phyloP scores from a whole-genome alignment of 1,284 basidiomycete genomes.

The Apiotrichum porosum region DNA sequence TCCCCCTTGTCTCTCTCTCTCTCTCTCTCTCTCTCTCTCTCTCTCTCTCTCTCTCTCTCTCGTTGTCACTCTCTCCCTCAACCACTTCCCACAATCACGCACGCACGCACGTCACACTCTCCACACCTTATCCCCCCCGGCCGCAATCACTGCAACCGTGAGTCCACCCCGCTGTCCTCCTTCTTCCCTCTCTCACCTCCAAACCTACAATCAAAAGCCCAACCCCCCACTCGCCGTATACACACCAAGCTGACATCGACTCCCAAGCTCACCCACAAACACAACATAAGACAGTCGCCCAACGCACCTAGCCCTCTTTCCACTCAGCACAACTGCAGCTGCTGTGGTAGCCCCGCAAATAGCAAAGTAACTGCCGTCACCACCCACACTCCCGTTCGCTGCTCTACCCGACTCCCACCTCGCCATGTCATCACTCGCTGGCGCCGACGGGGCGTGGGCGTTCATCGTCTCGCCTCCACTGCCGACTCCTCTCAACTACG shows the following conservation, averaged over 20 bases:
- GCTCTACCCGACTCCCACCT: not conserved
- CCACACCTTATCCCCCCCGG: too few species aligned
- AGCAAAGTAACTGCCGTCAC: too few species aligned
- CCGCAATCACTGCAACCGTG: too few species aligned
- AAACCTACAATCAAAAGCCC: too few species aligned
- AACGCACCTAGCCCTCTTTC: too few species aligned
- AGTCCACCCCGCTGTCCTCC: too few species aligned
- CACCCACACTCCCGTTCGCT: too few species aligned
- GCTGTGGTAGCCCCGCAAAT: too few species aligned
- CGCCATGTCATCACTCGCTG: slow-evolving; percentile 2
- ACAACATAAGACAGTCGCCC: not conserved
- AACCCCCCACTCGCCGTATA: too few species aligned
- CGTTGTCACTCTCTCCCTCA: not conserved
- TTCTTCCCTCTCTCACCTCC: too few species aligned
- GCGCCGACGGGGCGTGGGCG: slow-evolving; percentile 1
- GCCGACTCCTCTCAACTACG: slow-evolving; percentile 15
- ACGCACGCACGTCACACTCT: too few species aligned
- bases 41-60: not conserved
- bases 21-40: not conserved
- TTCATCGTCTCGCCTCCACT: slow-evolving; percentile 10
- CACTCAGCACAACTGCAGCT: too few species aligned
- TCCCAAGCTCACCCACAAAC: not conserved
- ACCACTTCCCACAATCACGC: not conserved
- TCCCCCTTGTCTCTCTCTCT: not conserved
- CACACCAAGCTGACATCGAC: not conserved